Evolutionary conservation across 805 yeast genomes (phyloP), one percentile per base, ranked within the genome.

Genomic region (Wickerhamiella nectarea): DNA sequence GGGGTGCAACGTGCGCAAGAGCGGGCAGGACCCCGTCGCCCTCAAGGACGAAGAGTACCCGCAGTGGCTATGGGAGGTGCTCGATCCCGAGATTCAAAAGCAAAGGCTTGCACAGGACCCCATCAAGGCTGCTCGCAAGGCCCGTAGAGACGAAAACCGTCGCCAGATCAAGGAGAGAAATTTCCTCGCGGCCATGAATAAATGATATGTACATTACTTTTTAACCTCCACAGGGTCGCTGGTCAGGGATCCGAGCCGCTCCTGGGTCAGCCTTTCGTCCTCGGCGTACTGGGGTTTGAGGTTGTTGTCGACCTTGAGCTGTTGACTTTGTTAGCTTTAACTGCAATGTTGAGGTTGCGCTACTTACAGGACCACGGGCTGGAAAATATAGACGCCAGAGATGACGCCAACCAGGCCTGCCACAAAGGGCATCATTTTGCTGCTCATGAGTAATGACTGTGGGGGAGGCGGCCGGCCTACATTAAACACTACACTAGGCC

Each of bases 41-140:
- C 62, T 80, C 44, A 84, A 80, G 48, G 97, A 91, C 59, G 68
- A 68, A 31, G 94, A 87, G 55, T 89, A 89, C 58, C 98, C 98
- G 4, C 82, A 72, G 36, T 89, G 98, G 98, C 69, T 89, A 43
- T 91, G 97, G 97, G 74, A 71, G 4, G 67, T 83, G 38, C 70
- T 86, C 25, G 94, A 87, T 60, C 66, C 72, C 41, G 72, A 72
- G 31, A 72, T 72, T n/a, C 77, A 74, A 55, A 66, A 69, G 45
- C 71, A 67, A 21, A 67, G 71, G 51, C 67, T 80, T 31, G 76
- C 72, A 41, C 68, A 67, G 19, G 74, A 74, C 45, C 83, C 84
- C 34, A 68, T 78, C 41, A 72, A 71, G 64, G 69, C 69, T 51
- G 82, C 89, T 61, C 74, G 80, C 57, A 81, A 74, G 58, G 72